phyloP scores from a whole-genome alignment of 345 rosid species.

The Gossypium arboreum region DNA sequence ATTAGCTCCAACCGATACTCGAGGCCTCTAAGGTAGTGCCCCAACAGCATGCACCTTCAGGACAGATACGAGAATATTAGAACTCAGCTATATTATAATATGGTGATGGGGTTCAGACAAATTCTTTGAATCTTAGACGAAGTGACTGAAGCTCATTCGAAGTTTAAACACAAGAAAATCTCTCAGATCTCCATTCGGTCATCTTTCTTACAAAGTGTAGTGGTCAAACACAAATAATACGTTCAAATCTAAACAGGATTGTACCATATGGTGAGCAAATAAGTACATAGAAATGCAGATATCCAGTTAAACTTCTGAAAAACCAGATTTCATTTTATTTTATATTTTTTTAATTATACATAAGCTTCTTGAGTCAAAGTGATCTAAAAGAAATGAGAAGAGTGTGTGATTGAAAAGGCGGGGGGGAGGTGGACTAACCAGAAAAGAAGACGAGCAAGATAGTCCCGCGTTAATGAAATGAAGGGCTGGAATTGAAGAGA shows the following conservation, averaged over 20 bases:
- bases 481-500: constrained; percentile 84
- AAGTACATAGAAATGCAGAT: neutral
- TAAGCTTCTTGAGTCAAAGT: neutral
- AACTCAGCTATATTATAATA: constrained; percentile 5
- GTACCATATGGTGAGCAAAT: neutral
- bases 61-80: neutral
- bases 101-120: neutral
- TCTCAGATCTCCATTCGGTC: neutral
- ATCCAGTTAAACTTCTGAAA: neutral
- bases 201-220: neutral
- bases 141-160: neutral
- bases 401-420: neutral
- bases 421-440: constrained; percentile 48
- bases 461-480: constrained; percentile 75
- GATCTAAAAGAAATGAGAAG: neutral
- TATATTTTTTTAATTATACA: neutral
- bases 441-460: constrained; percentile 91
- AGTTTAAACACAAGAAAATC: neutral
- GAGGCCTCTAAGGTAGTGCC: constrained; percentile 87
- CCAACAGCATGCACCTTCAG: constrained; percentile 86
- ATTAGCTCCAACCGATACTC: constrained; percentile 80
- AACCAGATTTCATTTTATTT: neutral
- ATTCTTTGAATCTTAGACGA: neutral
- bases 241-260: neutral
- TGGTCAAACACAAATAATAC: neutral